Evolutionary conservation across 2,329 filamentous ascomycete genomes (phyloP).

Genomic region (Claviceps monticola): DNA sequence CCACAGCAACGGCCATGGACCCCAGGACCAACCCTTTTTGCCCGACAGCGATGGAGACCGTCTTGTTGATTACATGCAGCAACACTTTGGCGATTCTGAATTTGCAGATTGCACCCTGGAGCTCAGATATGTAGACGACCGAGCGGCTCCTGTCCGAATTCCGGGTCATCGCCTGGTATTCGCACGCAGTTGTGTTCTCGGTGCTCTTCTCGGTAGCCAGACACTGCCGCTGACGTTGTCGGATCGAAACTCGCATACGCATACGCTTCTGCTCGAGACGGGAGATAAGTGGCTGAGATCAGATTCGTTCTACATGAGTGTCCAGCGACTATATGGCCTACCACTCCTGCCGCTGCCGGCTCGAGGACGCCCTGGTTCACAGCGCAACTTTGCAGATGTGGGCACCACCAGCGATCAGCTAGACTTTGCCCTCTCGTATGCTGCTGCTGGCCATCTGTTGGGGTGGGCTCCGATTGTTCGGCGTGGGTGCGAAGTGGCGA

Average conservation of each 20-base stretch:
- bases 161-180: conserved; percentile 42
- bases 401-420: conserved; percentile 30
- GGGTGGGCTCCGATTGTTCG: conserved; percentile 38
- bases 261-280: conserved; percentile 28
- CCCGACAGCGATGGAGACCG: conserved; percentile 22
- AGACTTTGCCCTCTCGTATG: conserved; percentile 47
- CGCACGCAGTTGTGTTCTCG: conserved; percentile 31
- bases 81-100: conserved; percentile 18
- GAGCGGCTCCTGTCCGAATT: conserved; percentile 26
- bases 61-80: conserved; percentile 25
- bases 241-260: conserved; percentile 13
- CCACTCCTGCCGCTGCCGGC: conserved; percentile 29
- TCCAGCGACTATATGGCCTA: conserved; percentile 44
- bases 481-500: conserved; percentile 46
- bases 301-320: conserved; percentile 41
- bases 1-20: conserved; percentile 10
- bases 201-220: conserved; percentile 14
- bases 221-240: conserved; percentile 17
- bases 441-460: conserved; percentile 47
- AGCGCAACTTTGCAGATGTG: conserved; percentile 20
- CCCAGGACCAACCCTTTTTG: conserved; percentile 15
- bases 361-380: conserved; percentile 12
- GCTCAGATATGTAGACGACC: conserved; percentile 28
- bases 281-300: conserved; percentile 39
- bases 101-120: conserved; percentile 32